phyloP scores from a whole-genome alignment of 1,284 basidiomycete genomes.

The Pulveroboletus sp. region DNA sequence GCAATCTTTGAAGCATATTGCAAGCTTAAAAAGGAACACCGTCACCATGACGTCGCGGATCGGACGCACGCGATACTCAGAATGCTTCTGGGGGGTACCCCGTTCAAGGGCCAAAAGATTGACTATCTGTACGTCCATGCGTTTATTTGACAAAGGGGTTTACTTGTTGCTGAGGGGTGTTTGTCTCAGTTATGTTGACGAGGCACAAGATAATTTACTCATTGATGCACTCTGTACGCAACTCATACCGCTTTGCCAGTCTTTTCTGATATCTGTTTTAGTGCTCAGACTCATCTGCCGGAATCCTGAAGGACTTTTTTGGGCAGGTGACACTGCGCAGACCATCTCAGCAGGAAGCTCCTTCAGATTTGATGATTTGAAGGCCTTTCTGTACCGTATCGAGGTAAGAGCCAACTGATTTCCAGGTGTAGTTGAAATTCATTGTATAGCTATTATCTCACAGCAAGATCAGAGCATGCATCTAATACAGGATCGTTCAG shows the following conservation, averaged over 20 bases:
- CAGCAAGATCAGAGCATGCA: slow-evolving; percentile 25
- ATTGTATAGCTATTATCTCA: not conserved
- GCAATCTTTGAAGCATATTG: slow-evolving; percentile 51
- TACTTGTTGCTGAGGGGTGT: not conserved
- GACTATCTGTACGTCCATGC: slow-evolving; percentile 55
- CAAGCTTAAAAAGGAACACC: too few relatives aligned
- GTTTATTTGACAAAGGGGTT: too few relatives aligned
- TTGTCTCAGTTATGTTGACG: slow-evolving; percentile 64
- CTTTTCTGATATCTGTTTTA: slow-evolving; percentile 35
- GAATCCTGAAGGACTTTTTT: too few relatives aligned
- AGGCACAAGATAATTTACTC: slow-evolving; percentile 71
- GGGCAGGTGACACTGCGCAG: too few relatives aligned
- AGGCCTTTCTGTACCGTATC: too few relatives aligned
- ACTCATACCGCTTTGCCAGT: not conserved
- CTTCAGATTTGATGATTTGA: too few relatives aligned
- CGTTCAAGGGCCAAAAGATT: slow-evolving; percentile 45
- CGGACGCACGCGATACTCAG: slow-evolving; percentile 59
- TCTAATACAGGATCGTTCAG: slow-evolving; percentile 15
- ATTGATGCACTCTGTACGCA: slow-evolving; percentile 61
- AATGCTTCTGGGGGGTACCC: slow-evolving; percentile 32
- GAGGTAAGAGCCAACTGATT: too few relatives aligned
- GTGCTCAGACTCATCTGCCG: too few relatives aligned
- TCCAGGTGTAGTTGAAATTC: not conserved
- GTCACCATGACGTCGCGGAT: slow-evolving; percentile 65
- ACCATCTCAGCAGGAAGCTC: too few relatives aligned